Percentiles rank a stretch among this genome's conserved stretches.
phyloP scores from a whole-genome alignment of 202 grass and related monocot genomes.

The Setaria viridis region DNA sequence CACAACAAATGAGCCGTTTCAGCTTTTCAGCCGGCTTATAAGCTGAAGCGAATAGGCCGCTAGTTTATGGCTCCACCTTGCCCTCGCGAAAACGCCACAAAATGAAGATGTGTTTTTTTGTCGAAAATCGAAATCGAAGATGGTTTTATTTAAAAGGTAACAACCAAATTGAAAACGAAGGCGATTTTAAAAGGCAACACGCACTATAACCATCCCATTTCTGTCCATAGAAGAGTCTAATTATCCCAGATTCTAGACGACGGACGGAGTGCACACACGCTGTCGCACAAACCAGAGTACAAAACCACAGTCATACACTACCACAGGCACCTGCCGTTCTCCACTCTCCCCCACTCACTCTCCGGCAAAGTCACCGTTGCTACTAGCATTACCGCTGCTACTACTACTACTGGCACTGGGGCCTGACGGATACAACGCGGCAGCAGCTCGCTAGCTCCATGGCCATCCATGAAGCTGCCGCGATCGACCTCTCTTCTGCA shows the following conservation, averaged over 20 bases:
- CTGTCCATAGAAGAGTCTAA: background rate
- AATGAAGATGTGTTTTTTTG: too few relatives aligned
- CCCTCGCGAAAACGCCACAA: too few relatives aligned
- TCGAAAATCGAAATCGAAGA: too few relatives aligned
- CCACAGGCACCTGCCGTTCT: slow-evolving; percentile 22
- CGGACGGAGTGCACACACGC: background rate
- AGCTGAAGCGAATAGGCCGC: too few relatives aligned
- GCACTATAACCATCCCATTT: background rate
- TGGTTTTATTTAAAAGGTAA: too few relatives aligned
- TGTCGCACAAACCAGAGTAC: background rate
- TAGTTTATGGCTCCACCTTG: too few relatives aligned
- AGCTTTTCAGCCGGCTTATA: too few relatives aligned
- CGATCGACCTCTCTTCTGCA: background rate
- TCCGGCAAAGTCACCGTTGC: background rate
- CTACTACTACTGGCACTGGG: slow-evolving; percentile 13
- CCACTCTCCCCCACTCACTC: background rate
- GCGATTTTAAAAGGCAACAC: background rate
- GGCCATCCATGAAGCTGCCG: background rate
- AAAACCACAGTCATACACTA: slow-evolving; percentile 7
- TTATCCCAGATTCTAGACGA: background rate
- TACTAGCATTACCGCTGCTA: background rate
- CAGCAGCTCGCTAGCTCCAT: background rate
- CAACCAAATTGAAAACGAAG: too few relatives aligned
- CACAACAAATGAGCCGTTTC: too few relatives aligned
- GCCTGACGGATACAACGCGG: slow-evolving; percentile 19